These are phyloP conservation scores for Hypomyces rosellus DNA, from an alignment of 2,329 filamentous ascomycete species.

Conservation along the genomic window DNA sequence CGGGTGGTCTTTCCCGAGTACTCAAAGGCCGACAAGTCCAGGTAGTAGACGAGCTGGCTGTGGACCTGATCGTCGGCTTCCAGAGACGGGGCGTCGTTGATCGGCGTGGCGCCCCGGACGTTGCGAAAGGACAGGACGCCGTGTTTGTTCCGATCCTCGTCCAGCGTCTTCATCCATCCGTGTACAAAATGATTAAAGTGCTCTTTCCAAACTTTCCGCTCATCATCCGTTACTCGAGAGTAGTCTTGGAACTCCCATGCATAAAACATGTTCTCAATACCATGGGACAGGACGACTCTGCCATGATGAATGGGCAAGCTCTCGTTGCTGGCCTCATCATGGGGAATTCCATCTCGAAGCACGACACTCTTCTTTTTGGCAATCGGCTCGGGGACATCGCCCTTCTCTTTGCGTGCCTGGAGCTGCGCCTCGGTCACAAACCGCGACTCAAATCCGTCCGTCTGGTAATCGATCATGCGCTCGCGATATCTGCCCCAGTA, in stretches of 20 bases:
- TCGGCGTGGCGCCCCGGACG: background rate
- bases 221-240: background rate
- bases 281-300: background rate
- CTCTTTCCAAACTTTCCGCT: background rate
- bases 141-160: slow-evolving; percentile 1
- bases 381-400: too few relatives aligned
- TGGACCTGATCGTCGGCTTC: background rate
- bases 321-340: too few relatives aligned
- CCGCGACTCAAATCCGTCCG: background rate
- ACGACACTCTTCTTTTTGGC: too few relatives aligned
- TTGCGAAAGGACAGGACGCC: slow-evolving; percentile 2
- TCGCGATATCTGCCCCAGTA: slow-evolving; percentile 4
- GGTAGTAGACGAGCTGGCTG: background rate
- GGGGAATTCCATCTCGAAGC: too few relatives aligned
- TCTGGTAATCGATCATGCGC: background rate
- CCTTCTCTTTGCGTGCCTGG: too few relatives aligned
- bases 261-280: background rate
- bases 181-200: background rate
- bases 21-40: background rate
- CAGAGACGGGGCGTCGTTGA: background rate
- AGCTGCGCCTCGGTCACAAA: background rate
- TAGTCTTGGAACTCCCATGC: slow-evolving; percentile 2
- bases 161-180: background rate
- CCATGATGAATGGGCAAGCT: background rate
- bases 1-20: background rate